Evolutionary conservation across 495 filamentous ascomycete species (phyloP).

Genomic region (Penicillium daleae): DNA sequence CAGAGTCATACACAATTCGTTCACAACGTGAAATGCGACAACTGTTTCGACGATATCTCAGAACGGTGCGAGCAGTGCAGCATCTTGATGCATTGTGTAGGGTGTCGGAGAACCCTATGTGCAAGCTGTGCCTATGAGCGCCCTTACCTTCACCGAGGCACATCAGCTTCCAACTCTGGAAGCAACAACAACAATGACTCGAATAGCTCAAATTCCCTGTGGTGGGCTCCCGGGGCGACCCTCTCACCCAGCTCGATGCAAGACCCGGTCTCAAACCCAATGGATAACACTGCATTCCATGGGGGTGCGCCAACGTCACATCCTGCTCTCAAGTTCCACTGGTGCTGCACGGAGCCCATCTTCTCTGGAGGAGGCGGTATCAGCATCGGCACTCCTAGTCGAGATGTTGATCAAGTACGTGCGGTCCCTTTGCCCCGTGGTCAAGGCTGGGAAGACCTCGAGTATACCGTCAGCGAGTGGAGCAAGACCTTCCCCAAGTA

Average conservation of each 20-base stretch:
- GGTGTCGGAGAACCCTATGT: constrained; percentile 64
- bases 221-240: constrained; percentile 61
- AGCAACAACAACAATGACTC: constrained; percentile 11
- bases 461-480: constrained; percentile 50
- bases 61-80: constrained; percentile 67
- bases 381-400: constrained; percentile 56
- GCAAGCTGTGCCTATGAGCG: constrained; percentile 63
- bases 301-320: constrained; percentile 32
- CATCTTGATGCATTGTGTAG: constrained; percentile 65
- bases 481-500: constrained; percentile 50
- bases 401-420: constrained; percentile 59
- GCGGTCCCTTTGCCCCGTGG: constrained; percentile 59
- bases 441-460: constrained; percentile 59
- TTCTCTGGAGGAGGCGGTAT: constrained; percentile 67
- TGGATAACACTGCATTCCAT: constrained; percentile 36
- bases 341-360: constrained; percentile 66
- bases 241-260: constrained; percentile 62
- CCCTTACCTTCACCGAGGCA: constrained; percentile 47
- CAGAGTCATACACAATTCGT: constrained; percentile 58
- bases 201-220: constrained; percentile 39
- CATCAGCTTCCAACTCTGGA: constrained; percentile 17
- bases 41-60: constrained; percentile 54
- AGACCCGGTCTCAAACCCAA: constrained; percentile 41
- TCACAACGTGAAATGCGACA: constrained; percentile 56
- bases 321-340: constrained; percentile 57